Percentiles rank a stretch among this genome's conserved stretches.
Evolutionary conservation across 2,329 filamentous ascomycete species (phyloP).

Genomic region (Verticillium albo-atrum): DNA sequence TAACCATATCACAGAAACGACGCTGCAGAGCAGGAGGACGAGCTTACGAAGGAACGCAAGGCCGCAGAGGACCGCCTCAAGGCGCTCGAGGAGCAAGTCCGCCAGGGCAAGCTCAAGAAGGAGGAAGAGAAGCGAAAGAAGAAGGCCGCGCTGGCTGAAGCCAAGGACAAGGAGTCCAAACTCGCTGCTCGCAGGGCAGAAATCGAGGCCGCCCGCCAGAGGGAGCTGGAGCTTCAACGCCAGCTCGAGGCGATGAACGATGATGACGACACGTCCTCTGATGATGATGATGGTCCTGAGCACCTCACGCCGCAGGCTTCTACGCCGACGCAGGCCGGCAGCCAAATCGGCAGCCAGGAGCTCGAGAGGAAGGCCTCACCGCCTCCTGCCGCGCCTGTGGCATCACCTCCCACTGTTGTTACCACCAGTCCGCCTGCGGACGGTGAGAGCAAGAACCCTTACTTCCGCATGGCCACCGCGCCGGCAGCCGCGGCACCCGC

Average conservation of each 20-base stretch:
- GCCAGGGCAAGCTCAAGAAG: conserved; percentile 90
- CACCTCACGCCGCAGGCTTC: conserved; percentile 62
- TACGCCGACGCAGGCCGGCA: conserved; percentile 49
- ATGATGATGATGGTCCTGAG: conserved; percentile 72
- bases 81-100: conserved; percentile 89
- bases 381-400: conserved; percentile 41
- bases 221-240: conserved; percentile 82
- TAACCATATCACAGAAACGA: conserved; percentile 55
- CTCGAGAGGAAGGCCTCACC: conserved; percentile 47
- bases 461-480: conserved; percentile 68
- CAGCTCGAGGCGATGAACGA: conserved; percentile 74
- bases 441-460: conserved; percentile 87
- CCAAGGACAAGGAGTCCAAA: conserved; percentile 83
- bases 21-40: conserved; percentile 71
- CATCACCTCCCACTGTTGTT: conserved; percentile 46
- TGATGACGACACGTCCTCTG: conserved; percentile 70
- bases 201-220: conserved; percentile 84
- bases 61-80: conserved; percentile 78
- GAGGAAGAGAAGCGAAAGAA: conserved; percentile 92
- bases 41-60: conserved; percentile 73
- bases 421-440: conserved; percentile 55
- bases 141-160: conserved; percentile 80
- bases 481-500: conserved; percentile 36
- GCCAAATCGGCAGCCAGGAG: conserved; percentile 49
- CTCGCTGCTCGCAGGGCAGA: conserved; percentile 83